Conservation (phyloP, 495 filamentous ascomycete species). For the Xylaria flabelliformis region DNA sequence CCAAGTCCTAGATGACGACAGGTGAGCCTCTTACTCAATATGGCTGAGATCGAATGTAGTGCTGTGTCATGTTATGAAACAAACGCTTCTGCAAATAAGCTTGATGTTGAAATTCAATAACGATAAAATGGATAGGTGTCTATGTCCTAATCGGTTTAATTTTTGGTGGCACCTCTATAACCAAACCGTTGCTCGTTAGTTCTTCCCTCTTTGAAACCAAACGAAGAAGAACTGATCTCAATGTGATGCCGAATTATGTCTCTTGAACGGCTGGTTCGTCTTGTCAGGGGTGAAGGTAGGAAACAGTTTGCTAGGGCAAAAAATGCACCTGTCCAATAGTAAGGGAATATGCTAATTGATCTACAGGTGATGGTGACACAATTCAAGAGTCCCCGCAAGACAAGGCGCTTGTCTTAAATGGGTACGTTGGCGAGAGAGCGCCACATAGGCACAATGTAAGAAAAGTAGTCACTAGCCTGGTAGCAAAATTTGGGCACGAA, state of each 20-base stretch:
- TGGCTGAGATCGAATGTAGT: conserved; percentile 2
- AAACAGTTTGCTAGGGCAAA: conserved; percentile 17
- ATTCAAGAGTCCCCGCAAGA: conserved; percentile 16
- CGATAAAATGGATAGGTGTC: neutral
- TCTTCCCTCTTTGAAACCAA: conserved; percentile 4
- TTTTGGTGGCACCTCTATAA: neutral
- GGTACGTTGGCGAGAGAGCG: conserved; percentile 5
- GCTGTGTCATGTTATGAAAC: conserved; percentile 6
- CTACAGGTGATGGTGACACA: conserved; percentile 12
- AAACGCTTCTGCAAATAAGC: neutral
- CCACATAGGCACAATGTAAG: conserved; percentile 21
- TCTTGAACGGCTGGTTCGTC: neutral
- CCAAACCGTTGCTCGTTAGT: neutral
- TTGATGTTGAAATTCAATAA: neutral
- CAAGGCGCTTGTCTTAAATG: conserved; percentile 19
- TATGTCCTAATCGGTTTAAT: neutral
- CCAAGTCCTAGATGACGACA: neutral
- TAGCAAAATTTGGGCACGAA: neutral
- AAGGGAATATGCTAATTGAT: conserved; percentile 12
- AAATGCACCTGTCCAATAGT: conserved; percentile 7
- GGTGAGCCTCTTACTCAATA: neutral
- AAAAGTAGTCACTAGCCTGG: conserved; percentile 5
- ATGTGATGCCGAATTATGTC: neutral
- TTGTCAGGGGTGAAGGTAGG: neutral
- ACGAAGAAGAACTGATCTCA: neutral